phyloP scores from a whole-genome alignment of 2,329 filamentous ascomycete species.

The Fusarium stilboides region DNA sequence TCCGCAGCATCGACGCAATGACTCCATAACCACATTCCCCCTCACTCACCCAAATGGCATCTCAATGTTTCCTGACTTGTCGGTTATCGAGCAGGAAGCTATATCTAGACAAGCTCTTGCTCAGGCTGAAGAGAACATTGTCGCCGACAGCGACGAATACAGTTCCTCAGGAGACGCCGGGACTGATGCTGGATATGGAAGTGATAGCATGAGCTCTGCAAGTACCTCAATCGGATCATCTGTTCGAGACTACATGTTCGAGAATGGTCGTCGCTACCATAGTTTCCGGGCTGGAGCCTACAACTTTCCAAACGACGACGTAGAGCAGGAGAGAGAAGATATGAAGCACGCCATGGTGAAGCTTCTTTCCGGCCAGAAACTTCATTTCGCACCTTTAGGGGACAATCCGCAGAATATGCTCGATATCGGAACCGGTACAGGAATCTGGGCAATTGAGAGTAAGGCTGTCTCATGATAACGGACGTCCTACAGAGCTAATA shows the following conservation, averaged over 20 bases:
- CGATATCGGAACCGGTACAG: slow-evolving; percentile 73
- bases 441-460: slow-evolving; percentile 73
- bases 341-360: slow-evolving; percentile 70
- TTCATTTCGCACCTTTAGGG: slow-evolving; percentile 68
- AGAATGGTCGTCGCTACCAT: slow-evolving; percentile 74
- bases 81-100: slow-evolving; percentile 54
- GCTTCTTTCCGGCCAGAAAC: slow-evolving; percentile 62
- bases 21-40: slow-evolving; percentile 48
- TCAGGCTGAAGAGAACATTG: slow-evolving; percentile 56
- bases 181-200: slow-evolving; percentile 58
- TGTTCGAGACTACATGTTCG: slow-evolving; percentile 66
- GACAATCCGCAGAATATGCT: slow-evolving; percentile 64
- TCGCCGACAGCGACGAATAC: slow-evolving; percentile 54
- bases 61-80: slow-evolving; percentile 56
- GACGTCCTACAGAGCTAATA: slow-evolving; percentile 19
- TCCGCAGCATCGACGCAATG: slow-evolving; percentile 26
- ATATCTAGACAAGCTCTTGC: slow-evolving; percentile 56
- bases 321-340: slow-evolving; percentile 71
- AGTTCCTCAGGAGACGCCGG: slow-evolving; percentile 37
- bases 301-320: slow-evolving; percentile 73
- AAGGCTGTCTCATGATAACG: slow-evolving; percentile 29
- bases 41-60: slow-evolving; percentile 58
- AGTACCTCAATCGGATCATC: slow-evolving; percentile 58
- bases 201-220: slow-evolving; percentile 55
- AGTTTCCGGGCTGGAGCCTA: slow-evolving; percentile 69